A percentile compares a stretch with the other conserved stretches of the same genome.
Evolutionary conservation across 2,329 filamentous ascomycete genomes (phyloP).

Genomic region (Sphaceloma murrayae): DNA sequence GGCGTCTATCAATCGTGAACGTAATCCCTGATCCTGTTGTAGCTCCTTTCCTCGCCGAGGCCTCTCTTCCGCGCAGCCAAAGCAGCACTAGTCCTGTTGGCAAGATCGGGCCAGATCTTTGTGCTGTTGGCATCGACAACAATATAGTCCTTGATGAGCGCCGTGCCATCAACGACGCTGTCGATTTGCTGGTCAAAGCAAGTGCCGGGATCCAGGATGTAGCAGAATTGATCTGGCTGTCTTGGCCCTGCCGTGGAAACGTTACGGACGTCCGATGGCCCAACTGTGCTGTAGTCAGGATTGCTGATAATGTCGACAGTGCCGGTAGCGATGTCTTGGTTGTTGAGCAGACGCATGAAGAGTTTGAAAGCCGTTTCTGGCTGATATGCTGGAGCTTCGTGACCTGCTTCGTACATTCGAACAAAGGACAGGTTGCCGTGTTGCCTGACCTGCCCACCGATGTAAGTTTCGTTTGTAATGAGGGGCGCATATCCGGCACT

Average conservation of each 20-base stretch:
- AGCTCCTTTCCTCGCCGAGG: not conserved
- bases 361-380: conserved; percentile 46
- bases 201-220: not conserved
- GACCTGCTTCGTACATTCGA: conserved; percentile 28
- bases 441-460: conserved; percentile 28
- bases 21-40: not conserved
- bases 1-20: conserved; percentile 13
- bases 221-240: not conserved
- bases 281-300: conserved; percentile 32
- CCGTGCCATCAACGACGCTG: not conserved
- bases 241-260: not conserved
- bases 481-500: conserved; percentile 28
- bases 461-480: conserved; percentile 23
- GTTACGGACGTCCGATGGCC: conserved; percentile 20
- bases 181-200: not conserved
- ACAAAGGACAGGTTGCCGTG: conserved; percentile 30
- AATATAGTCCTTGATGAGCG: not conserved
- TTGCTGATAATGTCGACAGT: conserved; percentile 29
- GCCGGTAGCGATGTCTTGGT: conserved; percentile 48
- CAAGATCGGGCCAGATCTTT: not conserved
- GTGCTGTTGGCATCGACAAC: not conserved
- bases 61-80: not conserved
- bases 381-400: conserved; percentile 43
- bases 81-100: not conserved
- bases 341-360: conserved; percentile 44